Conservation (phyloP, 805 yeast species). For the Candida anglica region DNA sequence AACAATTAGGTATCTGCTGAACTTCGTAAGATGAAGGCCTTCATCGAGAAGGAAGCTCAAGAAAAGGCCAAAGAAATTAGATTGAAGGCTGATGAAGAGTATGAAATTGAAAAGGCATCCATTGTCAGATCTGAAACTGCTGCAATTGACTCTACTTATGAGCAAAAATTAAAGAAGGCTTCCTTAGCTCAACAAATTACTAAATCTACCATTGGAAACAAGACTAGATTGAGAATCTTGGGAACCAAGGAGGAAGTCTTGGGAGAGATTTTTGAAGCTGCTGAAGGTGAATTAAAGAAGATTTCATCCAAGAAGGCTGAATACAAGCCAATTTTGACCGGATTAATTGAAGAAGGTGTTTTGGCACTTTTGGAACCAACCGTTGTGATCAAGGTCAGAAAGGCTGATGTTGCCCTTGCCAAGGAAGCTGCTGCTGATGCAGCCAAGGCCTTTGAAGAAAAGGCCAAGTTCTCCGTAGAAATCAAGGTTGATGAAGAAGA, state of each 20-base stretch:
- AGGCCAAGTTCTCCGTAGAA: constrained; percentile 54
- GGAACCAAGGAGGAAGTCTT: constrained; percentile 77
- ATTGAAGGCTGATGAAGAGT: constrained; percentile 97
- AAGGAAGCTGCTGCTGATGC: constrained; percentile 62
- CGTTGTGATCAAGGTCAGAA: constrained; percentile 62
- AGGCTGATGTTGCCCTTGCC: constrained; percentile 58
- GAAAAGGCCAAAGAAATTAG: constrained; percentile 96
- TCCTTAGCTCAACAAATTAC: constrained; percentile 91
- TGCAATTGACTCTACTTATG: constrained; percentile 77
- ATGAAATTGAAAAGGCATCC: constrained; percentile 94
- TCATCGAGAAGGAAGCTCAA: constrained; percentile 98
- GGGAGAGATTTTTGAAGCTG: constrained; percentile 66
- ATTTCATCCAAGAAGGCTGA: constrained; percentile 50
- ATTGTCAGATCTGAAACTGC: constrained; percentile 91
- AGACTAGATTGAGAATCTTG: constrained; percentile 87
- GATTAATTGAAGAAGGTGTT: constrained; percentile 74
- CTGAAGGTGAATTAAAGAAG: constrained; percentile 58
- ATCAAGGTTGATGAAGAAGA: constrained; percentile 53
- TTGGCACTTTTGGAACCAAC: constrained; percentile 69
- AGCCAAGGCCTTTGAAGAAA: constrained; percentile 56
- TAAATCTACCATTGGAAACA: constrained; percentile 92
- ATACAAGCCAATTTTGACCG: constrained; percentile 68
- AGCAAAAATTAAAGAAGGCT: constrained; percentile 84
- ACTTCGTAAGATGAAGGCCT: constrained; percentile 95
- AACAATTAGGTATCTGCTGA: constrained; percentile 92